Evolutionary conservation across 441 rosid genomes (phyloP), one percentile per base, ranked within the genome.

Genomic region (Arabidopsis hybrid): DNA sequence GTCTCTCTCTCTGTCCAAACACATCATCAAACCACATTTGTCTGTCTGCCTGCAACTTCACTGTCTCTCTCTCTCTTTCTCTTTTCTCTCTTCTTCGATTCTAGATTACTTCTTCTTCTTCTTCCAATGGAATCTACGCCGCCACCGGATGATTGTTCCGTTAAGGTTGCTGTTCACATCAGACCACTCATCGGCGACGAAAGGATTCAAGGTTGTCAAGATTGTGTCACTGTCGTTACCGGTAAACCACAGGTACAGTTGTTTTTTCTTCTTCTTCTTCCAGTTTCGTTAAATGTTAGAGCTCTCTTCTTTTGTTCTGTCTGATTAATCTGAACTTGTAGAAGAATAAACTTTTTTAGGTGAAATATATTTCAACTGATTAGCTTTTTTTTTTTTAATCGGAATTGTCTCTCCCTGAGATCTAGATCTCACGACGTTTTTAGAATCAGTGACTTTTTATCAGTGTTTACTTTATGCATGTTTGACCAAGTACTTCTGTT

Each of bases 161-260:
- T 95, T 18, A 95, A 93, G 77, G 99, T 95, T 70, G 94, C 99
- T 12, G 96, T 95, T 60, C 98, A 95, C 65, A 77, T 95, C 14
- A 85, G 99, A 70, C 99, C 99, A n/a, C 93, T 95, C 58, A 91
- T 95, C 76, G 91, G 87, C 21, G 99, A 95, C 51, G 99, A 95
- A 81, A 81, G 80, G 69, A 83, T 91, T 62, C 97, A 91, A 77
- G 99, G 99, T 4, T 95, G 98, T 82, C 82, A 91, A 81, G 99
- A 95, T 77, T 95, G 99, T 47, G 97, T 95, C 84, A 80, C 93
- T 77, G 91, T 93, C 52, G 83, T 87, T 26, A 45, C 91, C 4
- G 98, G 97, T 63, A 95, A 95, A 89, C 95, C 98, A 35, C 99
- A 95, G 99, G 99, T 95, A 21, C 83, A 62, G 61, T 38, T 66